Conservation (phyloP, 768 basidiomycete genomes). For the Lactarius pseudohatsudake region DNA sequence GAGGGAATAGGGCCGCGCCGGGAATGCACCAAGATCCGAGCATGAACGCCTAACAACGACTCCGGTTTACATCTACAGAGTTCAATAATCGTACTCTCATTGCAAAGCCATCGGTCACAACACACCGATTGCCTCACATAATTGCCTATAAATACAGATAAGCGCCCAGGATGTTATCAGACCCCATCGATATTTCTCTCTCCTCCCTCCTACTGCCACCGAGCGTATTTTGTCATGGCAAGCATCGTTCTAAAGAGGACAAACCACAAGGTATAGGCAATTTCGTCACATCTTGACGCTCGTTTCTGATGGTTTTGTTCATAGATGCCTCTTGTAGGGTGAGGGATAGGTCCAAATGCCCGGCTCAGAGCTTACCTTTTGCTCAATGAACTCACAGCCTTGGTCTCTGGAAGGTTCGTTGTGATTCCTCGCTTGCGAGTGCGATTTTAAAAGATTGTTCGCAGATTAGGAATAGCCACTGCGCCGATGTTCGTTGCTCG, state of each 20-base stretch:
- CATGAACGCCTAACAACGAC: not conserved
- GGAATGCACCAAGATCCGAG: too few species aligned
- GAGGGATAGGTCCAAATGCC: slow-evolving; percentile 31
- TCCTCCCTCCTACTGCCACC: slow-evolving; percentile 10
- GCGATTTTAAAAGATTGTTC: not conserved
- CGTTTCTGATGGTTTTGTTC: slow-evolving; percentile 12
- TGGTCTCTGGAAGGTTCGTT: slow-evolving; percentile 67
- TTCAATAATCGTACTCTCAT: not conserved
- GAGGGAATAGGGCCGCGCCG: too few species aligned
- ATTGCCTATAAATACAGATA: slow-evolving; percentile 12
- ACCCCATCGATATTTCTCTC: not conserved
- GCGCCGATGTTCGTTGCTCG: slow-evolving; percentile 49
- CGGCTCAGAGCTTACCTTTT: slow-evolving; percentile 20
- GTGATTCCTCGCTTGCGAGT: not conserved
- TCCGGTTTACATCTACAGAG: not conserved
- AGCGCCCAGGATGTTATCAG: not conserved
- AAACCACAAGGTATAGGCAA: slow-evolving; percentile 49
- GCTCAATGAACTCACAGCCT: slow-evolving; percentile 42
- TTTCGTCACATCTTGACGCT: slow-evolving; percentile 6
- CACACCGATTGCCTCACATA: not conserved
- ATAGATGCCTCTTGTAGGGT: slow-evolving; percentile 76
- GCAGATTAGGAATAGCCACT: slow-evolving; percentile 57
- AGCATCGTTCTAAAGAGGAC: slow-evolving; percentile 57
- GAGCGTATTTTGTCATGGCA: slow-evolving; percentile 43
- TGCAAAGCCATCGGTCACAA: too few species aligned